A percentile compares a stretch with the other conserved stretches of the same genome.
Evolutionary conservation across 2,329 filamentous ascomycete genomes (phyloP).

Genomic region (Nigrospora oryzae): DNA sequence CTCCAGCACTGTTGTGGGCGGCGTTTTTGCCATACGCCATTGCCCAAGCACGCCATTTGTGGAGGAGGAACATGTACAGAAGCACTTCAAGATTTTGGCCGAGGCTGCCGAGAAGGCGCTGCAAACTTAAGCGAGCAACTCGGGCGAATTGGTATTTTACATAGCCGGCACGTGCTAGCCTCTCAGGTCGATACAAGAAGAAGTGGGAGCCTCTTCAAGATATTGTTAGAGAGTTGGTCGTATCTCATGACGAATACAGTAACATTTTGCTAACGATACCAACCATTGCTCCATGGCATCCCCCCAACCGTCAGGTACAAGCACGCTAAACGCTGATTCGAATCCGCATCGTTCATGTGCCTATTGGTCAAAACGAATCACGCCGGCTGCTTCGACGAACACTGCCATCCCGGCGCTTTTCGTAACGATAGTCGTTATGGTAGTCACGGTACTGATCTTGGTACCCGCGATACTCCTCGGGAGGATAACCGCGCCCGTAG

Average conservation of each 20-base stretch:
- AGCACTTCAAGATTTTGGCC: constrained; percentile 68
- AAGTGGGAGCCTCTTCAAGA: too few relatives aligned
- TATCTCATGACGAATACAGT: too few relatives aligned
- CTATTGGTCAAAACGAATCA: constrained; percentile 12
- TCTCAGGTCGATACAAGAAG: too few relatives aligned
- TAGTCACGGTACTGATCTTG: constrained; percentile 8
- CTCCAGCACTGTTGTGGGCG: constrained; percentile 67
- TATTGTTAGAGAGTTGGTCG: too few relatives aligned
- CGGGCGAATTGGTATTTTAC: too few relatives aligned
- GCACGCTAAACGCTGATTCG: too few relatives aligned
- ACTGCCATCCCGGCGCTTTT: constrained; percentile 6
- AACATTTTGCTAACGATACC: too few relatives aligned
- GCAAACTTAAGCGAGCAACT: background rate
- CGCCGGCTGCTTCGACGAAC: constrained; percentile 11
- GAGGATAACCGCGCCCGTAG: background rate
- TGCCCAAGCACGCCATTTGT: constrained; percentile 64
- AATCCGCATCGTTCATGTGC: background rate
- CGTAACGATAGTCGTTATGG: constrained; percentile 7
- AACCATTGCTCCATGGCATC: too few relatives aligned
- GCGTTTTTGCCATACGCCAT: constrained; percentile 71
- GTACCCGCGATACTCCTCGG: constrained; percentile 5
- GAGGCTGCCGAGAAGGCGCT: constrained; percentile 50
- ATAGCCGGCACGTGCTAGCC: too few relatives aligned
- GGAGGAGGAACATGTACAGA: constrained; percentile 63
- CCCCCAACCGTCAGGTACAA: too few relatives aligned